These are phyloP conservation scores for Aurifilum marmelostoma DNA, from an alignment of 2,329 filamentous ascomycete genomes.

Conservation along the genomic window DNA sequence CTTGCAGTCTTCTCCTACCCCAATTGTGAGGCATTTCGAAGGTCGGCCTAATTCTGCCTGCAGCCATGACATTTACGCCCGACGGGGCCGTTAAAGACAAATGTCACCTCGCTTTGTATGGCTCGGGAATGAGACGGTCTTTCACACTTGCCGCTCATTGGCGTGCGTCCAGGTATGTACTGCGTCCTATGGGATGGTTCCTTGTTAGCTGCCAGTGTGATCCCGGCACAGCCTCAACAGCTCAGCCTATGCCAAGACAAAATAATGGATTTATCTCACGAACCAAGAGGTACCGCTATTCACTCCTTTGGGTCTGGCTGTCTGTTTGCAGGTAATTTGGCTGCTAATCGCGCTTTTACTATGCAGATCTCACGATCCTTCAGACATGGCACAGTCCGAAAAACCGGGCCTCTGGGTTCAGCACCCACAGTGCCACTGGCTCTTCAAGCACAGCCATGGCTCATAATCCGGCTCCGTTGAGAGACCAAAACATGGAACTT, in stretches of 20 bases:
- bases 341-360: background rate
- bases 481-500: constrained; percentile 12
- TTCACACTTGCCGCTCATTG: background rate
- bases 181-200: background rate
- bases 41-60: constrained; percentile 7
- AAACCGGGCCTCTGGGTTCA: background rate
- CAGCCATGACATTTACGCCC: constrained; percentile 21
- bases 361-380: background rate
- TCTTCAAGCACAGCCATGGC: background rate
- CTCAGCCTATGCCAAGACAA: constrained; percentile 19
- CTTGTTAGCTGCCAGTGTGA: constrained; percentile 19
- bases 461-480: background rate
- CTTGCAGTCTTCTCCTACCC: background rate
- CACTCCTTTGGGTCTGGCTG: background rate
- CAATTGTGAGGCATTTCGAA: constrained; percentile 11
- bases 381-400: background rate
- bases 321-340: background rate
- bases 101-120: background rate
- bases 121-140: background rate
- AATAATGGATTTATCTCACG: constrained; percentile 2
- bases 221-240: constrained; percentile 24
- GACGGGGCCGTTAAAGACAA: constrained; percentile 12
- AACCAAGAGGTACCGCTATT: background rate
- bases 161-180: too few relatives aligned
- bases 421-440: background rate